phyloP scores from a whole-genome alignment of 164 flowering plant species.

The Aristolochia californica region DNA sequence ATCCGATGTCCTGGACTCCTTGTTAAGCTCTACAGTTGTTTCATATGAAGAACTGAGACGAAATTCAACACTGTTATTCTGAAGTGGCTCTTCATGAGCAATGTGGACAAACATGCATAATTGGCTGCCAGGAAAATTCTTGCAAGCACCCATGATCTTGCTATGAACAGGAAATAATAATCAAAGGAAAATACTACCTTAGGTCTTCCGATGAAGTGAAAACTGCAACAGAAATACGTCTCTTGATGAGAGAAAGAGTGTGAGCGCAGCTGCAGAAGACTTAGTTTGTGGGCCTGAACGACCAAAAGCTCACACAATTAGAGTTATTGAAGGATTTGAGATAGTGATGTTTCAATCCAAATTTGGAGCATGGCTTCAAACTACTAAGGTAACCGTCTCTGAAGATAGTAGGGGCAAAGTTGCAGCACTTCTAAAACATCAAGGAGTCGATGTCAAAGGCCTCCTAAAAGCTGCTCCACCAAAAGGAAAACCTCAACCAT shows the following conservation, averaged over 20 bases:
- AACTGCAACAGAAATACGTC: slow-evolving; percentile 89
- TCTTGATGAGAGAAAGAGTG: slow-evolving; percentile 80
- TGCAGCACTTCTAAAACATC: slow-evolving; percentile 90
- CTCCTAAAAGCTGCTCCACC: slow-evolving; percentile 80
- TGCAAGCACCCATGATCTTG: too few relatives aligned
- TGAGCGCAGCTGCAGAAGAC: slow-evolving; percentile 82
- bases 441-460: slow-evolving; percentile 94
- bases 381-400: slow-evolving; percentile 54
- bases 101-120: too few relatives aligned
- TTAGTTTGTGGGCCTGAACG: slow-evolving; percentile 46
- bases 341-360: slow-evolving; percentile 72
- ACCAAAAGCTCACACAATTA: slow-evolving; percentile 57
- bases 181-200: too few relatives aligned
- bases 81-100: too few relatives aligned
- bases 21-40: too few relatives aligned
- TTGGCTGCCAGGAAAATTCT: too few relatives aligned
- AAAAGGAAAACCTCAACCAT: slow-evolving; percentile 84
- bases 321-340: slow-evolving; percentile 96
- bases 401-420: slow-evolving; percentile 98
- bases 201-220: too few relatives aligned
- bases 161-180: too few relatives aligned
- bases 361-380: slow-evolving; percentile 83
- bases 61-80: too few relatives aligned
- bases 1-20: too few relatives aligned
- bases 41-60: too few relatives aligned